Evolutionary conservation across 768 basidiomycete species (phyloP).

Genomic region (Serpula lacrymans): DNA sequence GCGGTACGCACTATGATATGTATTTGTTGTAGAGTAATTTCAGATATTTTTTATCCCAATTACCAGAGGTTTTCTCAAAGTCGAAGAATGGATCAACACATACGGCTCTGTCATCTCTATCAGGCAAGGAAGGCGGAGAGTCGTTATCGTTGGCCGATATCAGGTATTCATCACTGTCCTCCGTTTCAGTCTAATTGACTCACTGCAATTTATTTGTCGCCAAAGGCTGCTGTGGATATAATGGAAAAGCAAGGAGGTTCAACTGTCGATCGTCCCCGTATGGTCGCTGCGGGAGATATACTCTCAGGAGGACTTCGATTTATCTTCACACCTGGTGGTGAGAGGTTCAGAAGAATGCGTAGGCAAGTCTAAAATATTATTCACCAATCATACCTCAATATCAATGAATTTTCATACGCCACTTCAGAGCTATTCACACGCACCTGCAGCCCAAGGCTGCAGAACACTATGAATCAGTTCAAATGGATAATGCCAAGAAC

Average conservation of each 20-base stretch:
- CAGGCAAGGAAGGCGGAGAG: conserved; percentile 39
- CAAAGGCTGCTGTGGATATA: conserved; percentile 51
- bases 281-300: conserved; percentile 50
- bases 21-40: no score
- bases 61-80: no score
- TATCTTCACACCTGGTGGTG: conserved; percentile 45
- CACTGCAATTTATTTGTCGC: conserved; percentile 10
- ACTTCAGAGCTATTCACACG: conserved; percentile 46
- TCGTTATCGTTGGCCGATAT: conserved; percentile 14
- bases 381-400: no score
- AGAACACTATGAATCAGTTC: conserved; percentile 38
- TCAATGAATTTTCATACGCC: no score
- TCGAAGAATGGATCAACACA: conserved; percentile 55
- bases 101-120: conserved; percentile 63
- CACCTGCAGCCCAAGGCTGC: conserved; percentile 48
- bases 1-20: no score
- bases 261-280: conserved; percentile 44
- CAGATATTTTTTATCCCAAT: no score
- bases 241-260: conserved; percentile 55
- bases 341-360: conserved; percentile 51
- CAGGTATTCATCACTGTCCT: neutral
- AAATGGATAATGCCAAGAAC: conserved; percentile 28
- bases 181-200: neutral
- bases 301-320: conserved; percentile 53
- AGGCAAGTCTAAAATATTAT: conserved; percentile 41